Conservation (phyloP, 2,329 filamentous ascomycete genomes). For the Fusarium musae region DNA sequence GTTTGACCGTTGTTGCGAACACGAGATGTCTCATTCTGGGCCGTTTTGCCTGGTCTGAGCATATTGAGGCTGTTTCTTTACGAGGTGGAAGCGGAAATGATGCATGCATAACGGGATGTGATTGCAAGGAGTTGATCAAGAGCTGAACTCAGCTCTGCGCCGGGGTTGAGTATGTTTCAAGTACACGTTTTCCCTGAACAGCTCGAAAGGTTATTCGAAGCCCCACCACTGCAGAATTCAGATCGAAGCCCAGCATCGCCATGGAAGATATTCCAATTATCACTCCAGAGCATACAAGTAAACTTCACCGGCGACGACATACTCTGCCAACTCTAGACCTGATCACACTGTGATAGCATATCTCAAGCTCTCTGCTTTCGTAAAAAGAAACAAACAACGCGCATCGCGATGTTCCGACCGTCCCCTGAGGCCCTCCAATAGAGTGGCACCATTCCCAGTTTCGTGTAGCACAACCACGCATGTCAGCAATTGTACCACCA, state of each 20-base stretch:
- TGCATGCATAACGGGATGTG: neutral
- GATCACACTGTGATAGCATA: accelerated
- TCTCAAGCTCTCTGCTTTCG: neutral
- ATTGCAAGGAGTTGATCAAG: neutral
- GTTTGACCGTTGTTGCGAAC: neutral
- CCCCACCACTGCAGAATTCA: no score
- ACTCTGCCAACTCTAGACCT: accelerated
- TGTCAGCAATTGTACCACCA: neutral
- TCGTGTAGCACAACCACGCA: neutral
- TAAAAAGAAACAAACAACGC: neutral
- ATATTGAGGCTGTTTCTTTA: constrained; percentile 10
- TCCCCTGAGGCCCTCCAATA: constrained; percentile 14
- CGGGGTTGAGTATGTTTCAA: neutral
- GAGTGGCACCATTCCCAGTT: neutral
- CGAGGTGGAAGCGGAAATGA: constrained; percentile 21
- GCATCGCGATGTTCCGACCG: neutral
- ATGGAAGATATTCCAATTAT: no score
- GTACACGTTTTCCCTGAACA: accelerated
- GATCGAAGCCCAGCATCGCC: no score
- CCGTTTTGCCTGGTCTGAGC: neutral
- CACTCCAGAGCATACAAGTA: neutral
- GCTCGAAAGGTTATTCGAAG: neutral
- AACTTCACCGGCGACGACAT: accelerated
- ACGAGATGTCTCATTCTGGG: neutral
- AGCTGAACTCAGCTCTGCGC: neutral